Conservation (phyloP, 192 early-diverging fungal species). For the Coemansia sp. region DNA sequence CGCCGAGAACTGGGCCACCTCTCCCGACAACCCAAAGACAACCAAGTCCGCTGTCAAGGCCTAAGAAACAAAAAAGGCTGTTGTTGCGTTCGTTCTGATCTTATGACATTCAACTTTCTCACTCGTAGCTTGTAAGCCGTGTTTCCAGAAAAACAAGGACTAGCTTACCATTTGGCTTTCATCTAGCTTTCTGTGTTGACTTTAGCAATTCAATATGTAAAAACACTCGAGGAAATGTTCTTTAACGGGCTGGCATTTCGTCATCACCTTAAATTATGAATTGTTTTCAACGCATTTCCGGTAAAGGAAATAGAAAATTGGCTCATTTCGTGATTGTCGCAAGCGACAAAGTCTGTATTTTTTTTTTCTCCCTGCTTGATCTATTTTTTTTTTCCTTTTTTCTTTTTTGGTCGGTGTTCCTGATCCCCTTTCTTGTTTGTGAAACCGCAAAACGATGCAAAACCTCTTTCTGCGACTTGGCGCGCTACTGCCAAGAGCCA, state of each 20-base stretch:
- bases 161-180: no score
- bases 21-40: slow-evolving; percentile 61
- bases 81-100: no score
- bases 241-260: not conserved
- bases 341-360: not conserved
- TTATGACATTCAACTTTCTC: no score
- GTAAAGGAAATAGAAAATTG: no score
- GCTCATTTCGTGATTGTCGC: not conserved
- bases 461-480: not conserved
- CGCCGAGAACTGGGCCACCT: slow-evolving; percentile 60
- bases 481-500: not conserved
- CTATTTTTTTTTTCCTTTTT: slow-evolving; percentile 4
- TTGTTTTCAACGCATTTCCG: not conserved
- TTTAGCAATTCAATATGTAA: not conserved
- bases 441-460: slow-evolving; percentile 7
- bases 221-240: not conserved
- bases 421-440: not conserved
- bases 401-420: slow-evolving; percentile 5
- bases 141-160: no score
- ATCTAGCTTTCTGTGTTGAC: not conserved
- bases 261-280: no score
- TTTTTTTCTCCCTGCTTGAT: slow-evolving; percentile 3
- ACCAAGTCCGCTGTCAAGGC: slow-evolving; percentile 16
- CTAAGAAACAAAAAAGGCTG: not conserved
- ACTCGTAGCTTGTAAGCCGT: no score